These are phyloP conservation scores for Umbelopsis vinacea DNA, from an alignment of 192 early-diverging fungal species.

Conservation along the genomic window DNA sequence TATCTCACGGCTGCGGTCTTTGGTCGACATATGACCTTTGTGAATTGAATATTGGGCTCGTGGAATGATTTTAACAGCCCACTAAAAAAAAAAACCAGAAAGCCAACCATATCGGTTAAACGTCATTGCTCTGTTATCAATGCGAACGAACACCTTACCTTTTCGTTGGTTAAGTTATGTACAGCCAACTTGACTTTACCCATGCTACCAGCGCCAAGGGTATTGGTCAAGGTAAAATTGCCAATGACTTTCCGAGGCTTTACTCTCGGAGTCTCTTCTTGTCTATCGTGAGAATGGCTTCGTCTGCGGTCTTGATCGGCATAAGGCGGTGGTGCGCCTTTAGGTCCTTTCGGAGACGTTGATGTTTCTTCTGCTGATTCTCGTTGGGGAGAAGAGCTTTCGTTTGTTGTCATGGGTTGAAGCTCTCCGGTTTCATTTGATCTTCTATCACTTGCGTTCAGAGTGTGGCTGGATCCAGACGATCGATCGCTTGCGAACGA, in stretches of 20 bases:
- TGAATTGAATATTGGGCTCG: slow-evolving; percentile 45
- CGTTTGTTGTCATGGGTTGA: neutral
- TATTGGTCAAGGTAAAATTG: slow-evolving; percentile 58
- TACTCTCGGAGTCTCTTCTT: slow-evolving; percentile 8
- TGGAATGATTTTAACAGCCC: slow-evolving; percentile 72
- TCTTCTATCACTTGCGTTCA: neutral
- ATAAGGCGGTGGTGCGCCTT: slow-evolving; percentile 8
- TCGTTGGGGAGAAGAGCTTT: neutral
- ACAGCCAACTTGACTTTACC: slow-evolving; percentile 96
- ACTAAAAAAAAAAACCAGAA: slow-evolving; percentile 29
- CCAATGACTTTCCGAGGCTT: slow-evolving; percentile 34
- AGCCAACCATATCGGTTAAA: neutral
- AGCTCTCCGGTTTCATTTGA: too few species aligned
- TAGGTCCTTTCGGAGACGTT: neutral
- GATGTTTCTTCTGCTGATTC: neutral
- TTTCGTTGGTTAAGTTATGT: slow-evolving; percentile 81
- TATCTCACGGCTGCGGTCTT: slow-evolving; percentile 60
- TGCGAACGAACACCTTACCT: slow-evolving; percentile 51
- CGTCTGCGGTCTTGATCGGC: slow-evolving; percentile 1
- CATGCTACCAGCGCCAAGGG: slow-evolving; percentile 93
- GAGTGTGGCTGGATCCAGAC: neutral
- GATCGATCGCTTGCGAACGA: neutral
- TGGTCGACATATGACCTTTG: slow-evolving; percentile 38
- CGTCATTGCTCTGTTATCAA: neutral
- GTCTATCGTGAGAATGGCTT: neutral